Conservation (phyloP, 441 rosid species). For the Euphorbia celastroides region DNA sequence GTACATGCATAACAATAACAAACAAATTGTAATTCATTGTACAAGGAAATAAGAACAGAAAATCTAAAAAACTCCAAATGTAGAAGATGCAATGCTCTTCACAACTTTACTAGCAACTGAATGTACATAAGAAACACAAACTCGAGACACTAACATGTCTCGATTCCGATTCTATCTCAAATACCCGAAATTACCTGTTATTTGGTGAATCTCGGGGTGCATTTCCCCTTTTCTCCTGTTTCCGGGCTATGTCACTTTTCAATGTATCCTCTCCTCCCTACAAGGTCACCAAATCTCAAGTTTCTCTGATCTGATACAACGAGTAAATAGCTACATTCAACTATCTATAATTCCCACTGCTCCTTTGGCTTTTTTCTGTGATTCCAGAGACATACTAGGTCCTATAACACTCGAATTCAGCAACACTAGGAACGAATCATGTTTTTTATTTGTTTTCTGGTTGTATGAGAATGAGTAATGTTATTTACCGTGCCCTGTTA, state of each 20-base stretch:
- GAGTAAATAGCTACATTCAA: constrained; percentile 83
- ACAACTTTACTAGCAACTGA: constrained; percentile 5
- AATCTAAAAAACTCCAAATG: background rate
- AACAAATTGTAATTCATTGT: too few relatives aligned
- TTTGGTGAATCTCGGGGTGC: too few relatives aligned
- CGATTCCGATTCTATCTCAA: too few relatives aligned
- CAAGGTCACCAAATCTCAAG: constrained; percentile 71
- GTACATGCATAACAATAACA: too few relatives aligned
- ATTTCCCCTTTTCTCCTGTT: constrained; percentile 30
- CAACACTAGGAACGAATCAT: background rate
- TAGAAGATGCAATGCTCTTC: constrained; percentile 13
- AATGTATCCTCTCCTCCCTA: too few relatives aligned
- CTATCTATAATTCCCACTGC: constrained; percentile 82
- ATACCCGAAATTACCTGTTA: too few relatives aligned
- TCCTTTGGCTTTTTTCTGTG: constrained; percentile 79
- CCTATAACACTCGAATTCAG: constrained; percentile 85
- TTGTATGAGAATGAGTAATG: background rate
- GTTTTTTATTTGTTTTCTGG: background rate
- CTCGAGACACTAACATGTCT: too few relatives aligned
- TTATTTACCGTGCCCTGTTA: constrained; percentile 77
- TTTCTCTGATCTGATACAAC: constrained; percentile 60
- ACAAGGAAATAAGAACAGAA: background rate
- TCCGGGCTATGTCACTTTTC: constrained; percentile 69
- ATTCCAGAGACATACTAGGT: constrained; percentile 73
- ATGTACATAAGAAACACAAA: constrained; percentile 12